Percentiles rank a stretch among this genome's conserved stretches.
Conservation (phyloP, 1,284 basidiomycete species). For the Bondarzewia mesenterica region DNA sequence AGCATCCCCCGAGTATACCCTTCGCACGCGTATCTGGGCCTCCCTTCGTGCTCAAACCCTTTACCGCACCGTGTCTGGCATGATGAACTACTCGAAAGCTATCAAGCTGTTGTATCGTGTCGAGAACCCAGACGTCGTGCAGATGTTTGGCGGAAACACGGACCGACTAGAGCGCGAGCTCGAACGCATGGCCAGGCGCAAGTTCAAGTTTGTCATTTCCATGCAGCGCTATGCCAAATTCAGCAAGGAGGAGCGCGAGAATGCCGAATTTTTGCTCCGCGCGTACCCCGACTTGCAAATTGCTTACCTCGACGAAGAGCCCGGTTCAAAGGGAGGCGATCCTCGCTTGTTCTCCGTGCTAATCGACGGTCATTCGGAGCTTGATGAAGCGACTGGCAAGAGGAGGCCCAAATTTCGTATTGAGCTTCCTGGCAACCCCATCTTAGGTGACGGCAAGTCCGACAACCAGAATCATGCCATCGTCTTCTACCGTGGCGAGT, state of each 20-base stretch:
- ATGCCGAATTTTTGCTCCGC: slow-evolving; percentile 95
- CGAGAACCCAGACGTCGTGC: slow-evolving; percentile 98
- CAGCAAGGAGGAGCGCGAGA: slow-evolving; percentile 99
- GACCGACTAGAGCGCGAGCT: slow-evolving; percentile 95
- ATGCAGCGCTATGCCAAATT: slow-evolving; percentile 99
- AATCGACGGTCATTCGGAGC: slow-evolving; percentile 97
- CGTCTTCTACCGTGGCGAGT: slow-evolving; percentile 98
- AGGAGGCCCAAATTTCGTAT: slow-evolving; percentile 97
- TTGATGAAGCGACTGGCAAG: slow-evolving; percentile 83
- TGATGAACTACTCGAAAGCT: slow-evolving; percentile 99
- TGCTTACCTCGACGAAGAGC: slow-evolving; percentile 96
- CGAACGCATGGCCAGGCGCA: slow-evolving; percentile 94
- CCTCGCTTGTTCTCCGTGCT: slow-evolving; percentile 88
- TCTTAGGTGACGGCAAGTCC: slow-evolving; percentile 98
- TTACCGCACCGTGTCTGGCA: slow-evolving; percentile 99
- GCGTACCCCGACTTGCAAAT: slow-evolving; percentile 99
- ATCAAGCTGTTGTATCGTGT: slow-evolving; percentile 99
- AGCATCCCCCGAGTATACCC: slow-evolving; percentile 96
- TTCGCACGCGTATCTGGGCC: slow-evolving; percentile 99
- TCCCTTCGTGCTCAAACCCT: slow-evolving; percentile 97
- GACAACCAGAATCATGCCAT: slow-evolving; percentile 99
- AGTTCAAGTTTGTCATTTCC: slow-evolving; percentile 98
- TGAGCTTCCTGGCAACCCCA: slow-evolving; percentile 98
- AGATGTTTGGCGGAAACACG: slow-evolving; percentile 94
- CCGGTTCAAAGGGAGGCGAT: slow-evolving; percentile 83